These are phyloP conservation scores for Verticillium longisporum DNA, from an alignment of 2,329 filamentous ascomycete species.

Conservation along the genomic window DNA sequence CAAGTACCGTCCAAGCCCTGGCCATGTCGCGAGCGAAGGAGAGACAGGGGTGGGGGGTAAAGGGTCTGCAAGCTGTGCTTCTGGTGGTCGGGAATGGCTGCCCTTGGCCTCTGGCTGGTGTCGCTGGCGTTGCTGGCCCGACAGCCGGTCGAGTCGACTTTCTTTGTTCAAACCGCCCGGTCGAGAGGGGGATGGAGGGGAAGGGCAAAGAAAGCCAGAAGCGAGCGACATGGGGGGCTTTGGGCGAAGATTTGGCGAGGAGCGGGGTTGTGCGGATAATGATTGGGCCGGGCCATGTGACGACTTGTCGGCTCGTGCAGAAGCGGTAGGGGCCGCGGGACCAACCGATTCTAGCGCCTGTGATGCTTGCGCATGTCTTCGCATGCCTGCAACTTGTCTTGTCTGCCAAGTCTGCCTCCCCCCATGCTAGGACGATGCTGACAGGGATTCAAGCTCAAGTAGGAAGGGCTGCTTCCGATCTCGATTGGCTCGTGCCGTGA, in stretches of 20 bases:
- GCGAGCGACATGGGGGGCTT: background rate
- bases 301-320: conserved; percentile 35
- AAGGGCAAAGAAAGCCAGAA: background rate
- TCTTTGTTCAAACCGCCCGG: background rate
- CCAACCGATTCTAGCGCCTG: conserved; percentile 34
- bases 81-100: background rate
- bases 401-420: no score
- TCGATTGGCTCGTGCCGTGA: conserved; percentile 30
- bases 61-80: background rate
- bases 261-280: conserved; percentile 8
- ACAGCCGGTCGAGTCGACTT: background rate
- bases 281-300: conserved; percentile 36
- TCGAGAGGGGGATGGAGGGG: background rate
- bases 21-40: conserved; percentile 7
- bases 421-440: background rate
- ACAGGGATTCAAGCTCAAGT: conserved; percentile 17
- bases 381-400: no score
- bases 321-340: conserved; percentile 37
- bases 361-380: conserved; percentile 8
- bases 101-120: background rate
- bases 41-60: background rate
- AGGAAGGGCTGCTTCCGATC: conserved; percentile 22
- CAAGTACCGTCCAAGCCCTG: conserved; percentile 8
- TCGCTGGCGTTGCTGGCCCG: background rate
- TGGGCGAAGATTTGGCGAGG: background rate